Evolutionary conservation across 1,139 yeast genomes (phyloP), one percentile per base, ranked within the genome.

Genomic region (Torulaspora globosa): DNA sequence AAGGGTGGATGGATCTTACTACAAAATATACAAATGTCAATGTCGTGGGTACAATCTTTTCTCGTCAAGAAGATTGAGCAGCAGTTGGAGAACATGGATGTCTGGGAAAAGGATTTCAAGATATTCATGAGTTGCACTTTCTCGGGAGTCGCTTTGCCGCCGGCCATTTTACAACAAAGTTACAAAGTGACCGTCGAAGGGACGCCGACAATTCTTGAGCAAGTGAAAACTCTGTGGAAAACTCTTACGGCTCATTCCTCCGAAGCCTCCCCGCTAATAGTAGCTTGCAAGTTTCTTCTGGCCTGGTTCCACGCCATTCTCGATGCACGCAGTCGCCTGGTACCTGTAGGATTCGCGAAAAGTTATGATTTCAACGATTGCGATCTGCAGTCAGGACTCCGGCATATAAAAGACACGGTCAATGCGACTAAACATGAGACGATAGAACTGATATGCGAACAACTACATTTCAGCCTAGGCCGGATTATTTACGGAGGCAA

Each of bases 21-120:
- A 37, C 95, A 89, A 60, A 89, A 89, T 57, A 72, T 85, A 11
- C 96, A 89, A 53, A 74, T 84, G 72, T 78, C 95, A 0, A 70
- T 76, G 1, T 64, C 63, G 5, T 84, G 95, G 89, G 65, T 85
- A 31, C 76, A 72, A 15, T 62, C 69, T 11, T 53, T 45, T 19
- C 39, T 60, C 27, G 39, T 51, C 3, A 53, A 48, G 29, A 41
- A 47, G 15, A 16, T 58, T 11, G 55, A 53, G 5, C 24, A 39
- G n/a, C 39, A 34, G 19, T 11, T 26, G 16, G 10, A 23, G 14
- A 3, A 10, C 7, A 14, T 11, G 24, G 24, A 10, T 15, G 23
- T 32, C 29, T 28, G 19, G 14, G 32, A 30, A 9, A 51, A 43
- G n/a, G 39, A 44, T 21, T 38, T 51, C 16, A 56, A 50, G 26